Base-by-base conservation (phyloP, 129 eudicot genomes). In the Kitagawia praeruptora region DNA sequence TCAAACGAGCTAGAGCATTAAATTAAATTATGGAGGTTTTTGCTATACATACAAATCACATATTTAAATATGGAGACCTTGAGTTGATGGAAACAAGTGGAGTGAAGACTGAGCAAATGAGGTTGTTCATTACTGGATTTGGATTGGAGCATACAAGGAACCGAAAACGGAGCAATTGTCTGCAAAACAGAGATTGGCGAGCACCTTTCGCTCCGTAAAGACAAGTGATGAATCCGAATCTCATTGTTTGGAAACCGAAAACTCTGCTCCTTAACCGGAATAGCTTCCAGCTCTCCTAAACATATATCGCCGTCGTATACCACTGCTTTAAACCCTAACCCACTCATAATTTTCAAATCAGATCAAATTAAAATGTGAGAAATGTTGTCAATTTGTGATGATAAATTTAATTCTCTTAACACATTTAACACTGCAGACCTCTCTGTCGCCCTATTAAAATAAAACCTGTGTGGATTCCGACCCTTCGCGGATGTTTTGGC, bases 71-170 rank as follows among this genome's bases (percentile, higher is more conserved):
- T 46, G 40, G 42, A 56, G 12, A 92, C 97, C 97, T 90, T 88
- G 27, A 81, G 85, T 21, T 93, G 93, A 58, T 93, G 88, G 83
- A 88, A 93, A 83, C 97, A 91, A n/a, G 89, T 73, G 27, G 95
- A 87, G 67, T 93, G 95, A 75, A 93, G 98, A 81, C 86, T 87
- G 54, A 87, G 83, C 69, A 91, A 81, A 80, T 78, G 79, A 1
- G 88, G 69, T n/a, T 90, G 92, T 23, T 82, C 85, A 44, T 67
- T 70, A 18, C 81, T 70, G 0, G 87, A 75, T 23, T 80, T 40
- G 11, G 98, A 90, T 80, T 93, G 93, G 42, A 93, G 98, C 85
- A 89, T 93, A 87, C 98, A 93, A 21, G 85, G 82, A 63, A 93
- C 92, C 27, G 95, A 78, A 40, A 81, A 88, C 0, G 89, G 79